These are phyloP conservation scores for Plasmodium malariae DNA, from an alignment of 169 alveolate species.

Conservation along the genomic window DNA sequence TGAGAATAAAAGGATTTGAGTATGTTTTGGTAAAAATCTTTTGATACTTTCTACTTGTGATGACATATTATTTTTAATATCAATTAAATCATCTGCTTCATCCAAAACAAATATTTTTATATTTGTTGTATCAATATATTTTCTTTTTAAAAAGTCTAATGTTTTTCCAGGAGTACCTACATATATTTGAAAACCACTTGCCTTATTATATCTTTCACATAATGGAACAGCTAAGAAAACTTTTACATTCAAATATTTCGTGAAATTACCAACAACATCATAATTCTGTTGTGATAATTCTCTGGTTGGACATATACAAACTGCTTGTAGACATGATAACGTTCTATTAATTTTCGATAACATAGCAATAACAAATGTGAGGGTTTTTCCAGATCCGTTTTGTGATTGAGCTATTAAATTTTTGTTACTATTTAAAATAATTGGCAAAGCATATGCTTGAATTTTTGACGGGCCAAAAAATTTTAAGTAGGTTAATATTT, in stretches of 20 bases:
- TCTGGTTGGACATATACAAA: constrained; percentile 96
- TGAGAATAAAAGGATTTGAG: constrained; percentile 91
- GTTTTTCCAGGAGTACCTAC: constrained; percentile 99
- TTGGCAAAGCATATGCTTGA: constrained; percentile 89
- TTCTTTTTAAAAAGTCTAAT: constrained; percentile 94
- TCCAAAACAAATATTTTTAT: constrained; percentile 93
- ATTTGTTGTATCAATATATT: constrained; percentile 83
- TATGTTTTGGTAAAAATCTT: constrained; percentile 82
- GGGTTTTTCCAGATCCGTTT: constrained; percentile 99
- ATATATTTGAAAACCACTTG: constrained; percentile 91
- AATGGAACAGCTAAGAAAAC: constrained; percentile 91
- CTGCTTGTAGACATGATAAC: constrained; percentile 86
- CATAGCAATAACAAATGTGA: constrained; percentile 96
- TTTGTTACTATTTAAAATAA: constrained; percentile 72
- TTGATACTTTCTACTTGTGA: constrained; percentile 91
- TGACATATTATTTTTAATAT: constrained; percentile 91
- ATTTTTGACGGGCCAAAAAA: constrained; percentile 87
- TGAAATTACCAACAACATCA: constrained; percentile 92
- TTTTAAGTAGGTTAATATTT: constrained; percentile 77
- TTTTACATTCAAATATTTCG: constrained; percentile 90
- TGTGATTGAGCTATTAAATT: constrained; percentile 96
- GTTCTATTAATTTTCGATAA: constrained; percentile 90
- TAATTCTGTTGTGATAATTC: constrained; percentile 96
- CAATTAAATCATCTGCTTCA: constrained; percentile 98
- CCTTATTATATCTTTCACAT: constrained; percentile 84